A percentile compares a stretch with the other conserved stretches of the same genome.
phyloP scores from a whole-genome alignment of 805 yeast genomes.

The Ogataea trehaloabstinens region DNA sequence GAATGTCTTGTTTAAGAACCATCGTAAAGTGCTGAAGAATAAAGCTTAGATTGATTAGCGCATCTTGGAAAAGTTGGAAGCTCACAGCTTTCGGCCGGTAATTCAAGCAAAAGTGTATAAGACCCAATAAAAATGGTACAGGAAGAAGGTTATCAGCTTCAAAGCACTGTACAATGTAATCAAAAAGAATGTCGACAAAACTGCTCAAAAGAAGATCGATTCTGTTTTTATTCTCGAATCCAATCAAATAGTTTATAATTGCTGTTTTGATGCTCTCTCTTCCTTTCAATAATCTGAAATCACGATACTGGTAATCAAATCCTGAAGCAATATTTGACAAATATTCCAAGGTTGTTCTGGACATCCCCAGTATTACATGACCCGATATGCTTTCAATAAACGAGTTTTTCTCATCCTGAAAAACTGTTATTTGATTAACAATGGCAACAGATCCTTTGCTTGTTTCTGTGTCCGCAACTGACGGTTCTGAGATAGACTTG shows the following conservation, averaged over 20 bases:
- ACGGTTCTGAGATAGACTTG: background rate
- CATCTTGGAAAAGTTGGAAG: slow-evolving; percentile 32
- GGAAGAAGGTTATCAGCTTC: slow-evolving; percentile 31
- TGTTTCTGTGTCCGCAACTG: slow-evolving; percentile 1
- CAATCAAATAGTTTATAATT: slow-evolving; percentile 42
- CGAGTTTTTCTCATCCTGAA: slow-evolving; percentile 38
- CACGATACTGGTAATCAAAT: slow-evolving; percentile 24
- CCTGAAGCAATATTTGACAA: slow-evolving; percentile 34
- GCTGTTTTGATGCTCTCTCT: slow-evolving; percentile 29
- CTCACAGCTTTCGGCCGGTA: slow-evolving; percentile 65
- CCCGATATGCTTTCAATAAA: slow-evolving; percentile 36
- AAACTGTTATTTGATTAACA: slow-evolving; percentile 29
- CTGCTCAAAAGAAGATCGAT: slow-evolving; percentile 48
- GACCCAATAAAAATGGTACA: slow-evolving; percentile 59
- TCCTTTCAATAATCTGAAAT: slow-evolving; percentile 27
- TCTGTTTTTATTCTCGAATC: slow-evolving; percentile 40
- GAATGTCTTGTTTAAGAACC: slow-evolving; percentile 29
- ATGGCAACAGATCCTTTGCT: slow-evolving; percentile 21
- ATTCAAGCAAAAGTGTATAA: slow-evolving; percentile 52
- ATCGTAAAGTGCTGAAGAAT: slow-evolving; percentile 23
- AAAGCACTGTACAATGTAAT: slow-evolving; percentile 26
- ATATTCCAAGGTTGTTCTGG: slow-evolving; percentile 31
- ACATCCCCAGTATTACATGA: slow-evolving; percentile 37
- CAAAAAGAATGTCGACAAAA: slow-evolving; percentile 36
- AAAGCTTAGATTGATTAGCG: slow-evolving; percentile 27